These are phyloP conservation scores for Geosmithia putterillii DNA, from an alignment of 2,329 filamentous ascomycete genomes.

Conservation along the genomic window DNA sequence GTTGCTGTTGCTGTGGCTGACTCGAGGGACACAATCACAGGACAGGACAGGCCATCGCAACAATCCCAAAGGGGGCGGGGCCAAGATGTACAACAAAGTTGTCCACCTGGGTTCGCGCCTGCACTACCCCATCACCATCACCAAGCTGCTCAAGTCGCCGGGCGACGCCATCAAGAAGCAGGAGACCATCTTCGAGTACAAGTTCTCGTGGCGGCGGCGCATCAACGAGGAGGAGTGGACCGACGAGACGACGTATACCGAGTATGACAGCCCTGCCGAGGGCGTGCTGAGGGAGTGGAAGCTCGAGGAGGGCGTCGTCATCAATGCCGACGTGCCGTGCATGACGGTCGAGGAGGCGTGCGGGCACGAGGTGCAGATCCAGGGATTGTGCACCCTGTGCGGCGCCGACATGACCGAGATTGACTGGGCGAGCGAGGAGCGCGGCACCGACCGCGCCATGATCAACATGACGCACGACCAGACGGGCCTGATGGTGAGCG, in stretches of 20 bases:
- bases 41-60: neutral
- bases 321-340: constrained; percentile 44
- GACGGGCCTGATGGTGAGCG: constrained; percentile 73
- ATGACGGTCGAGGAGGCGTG: constrained; percentile 85
- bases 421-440: constrained; percentile 69
- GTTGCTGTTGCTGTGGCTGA: too few species aligned
- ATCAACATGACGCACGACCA: constrained; percentile 96
- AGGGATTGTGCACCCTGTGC: constrained; percentile 81
- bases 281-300: constrained; percentile 70
- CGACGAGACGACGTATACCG: constrained; percentile 57
- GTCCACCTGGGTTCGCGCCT: constrained; percentile 50
- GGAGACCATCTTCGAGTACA: constrained; percentile 75
- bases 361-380: constrained; percentile 81
- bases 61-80: neutral
- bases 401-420: constrained; percentile 93
- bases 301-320: constrained; percentile 53
- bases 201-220: constrained; percentile 67
- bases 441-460: constrained; percentile 73
- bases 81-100: constrained; percentile 23
- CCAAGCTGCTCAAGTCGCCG: constrained; percentile 63
- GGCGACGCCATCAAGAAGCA: constrained; percentile 66
- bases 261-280: constrained; percentile 75
- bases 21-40: too few species aligned
- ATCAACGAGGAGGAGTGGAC: constrained; percentile 52
- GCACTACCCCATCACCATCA: constrained; percentile 89